A percentile compares a stretch with the other conserved stretches of the same genome.
Evolutionary conservation across 1,284 basidiomycete species (phyloP).

Genomic region (Cutaneotrichosporon sp.): DNA sequence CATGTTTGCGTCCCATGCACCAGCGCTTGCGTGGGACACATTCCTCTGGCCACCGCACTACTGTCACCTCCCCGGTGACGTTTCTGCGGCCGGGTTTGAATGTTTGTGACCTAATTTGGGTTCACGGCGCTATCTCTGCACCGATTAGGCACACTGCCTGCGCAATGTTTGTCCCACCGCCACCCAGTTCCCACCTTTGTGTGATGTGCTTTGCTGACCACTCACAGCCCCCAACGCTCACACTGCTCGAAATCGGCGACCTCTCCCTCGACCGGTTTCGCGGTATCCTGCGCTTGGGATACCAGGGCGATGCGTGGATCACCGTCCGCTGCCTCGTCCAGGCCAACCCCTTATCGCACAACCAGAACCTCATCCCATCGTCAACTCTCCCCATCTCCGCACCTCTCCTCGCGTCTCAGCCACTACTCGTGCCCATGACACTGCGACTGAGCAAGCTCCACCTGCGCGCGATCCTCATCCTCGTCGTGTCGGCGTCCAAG

Average conservation of each 20-base stretch:
- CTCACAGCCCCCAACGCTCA: constrained; percentile 83
- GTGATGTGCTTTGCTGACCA: not conserved
- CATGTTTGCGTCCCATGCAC: no score
- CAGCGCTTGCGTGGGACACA: no score
- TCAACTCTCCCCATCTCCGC: constrained; percentile 67
- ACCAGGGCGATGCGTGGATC: constrained; percentile 91
- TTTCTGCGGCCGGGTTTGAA: no score
- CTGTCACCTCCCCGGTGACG: no score
- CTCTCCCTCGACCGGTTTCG: constrained; percentile 92
- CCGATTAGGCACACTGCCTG: not conserved
- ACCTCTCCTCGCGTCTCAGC: constrained; percentile 83
- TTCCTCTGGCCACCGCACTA: no score
- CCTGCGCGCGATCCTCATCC: constrained; percentile 91
- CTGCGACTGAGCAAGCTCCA: constrained; percentile 92
- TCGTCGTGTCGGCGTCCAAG: constrained; percentile 93
- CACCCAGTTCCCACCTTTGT: not conserved
- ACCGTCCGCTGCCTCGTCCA: constrained; percentile 95
- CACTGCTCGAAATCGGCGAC: constrained; percentile 96
- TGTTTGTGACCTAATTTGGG: no score
- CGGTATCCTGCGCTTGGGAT: constrained; percentile 93
- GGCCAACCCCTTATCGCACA: constrained; percentile 51
- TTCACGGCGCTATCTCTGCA: not conserved
- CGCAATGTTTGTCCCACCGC: no score
- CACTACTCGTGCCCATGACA: constrained; percentile 95
- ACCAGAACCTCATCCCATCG: constrained; percentile 78